Conservation (phyloP, 78 protist genomes). For the Emiliania huxleyi region DNA sequence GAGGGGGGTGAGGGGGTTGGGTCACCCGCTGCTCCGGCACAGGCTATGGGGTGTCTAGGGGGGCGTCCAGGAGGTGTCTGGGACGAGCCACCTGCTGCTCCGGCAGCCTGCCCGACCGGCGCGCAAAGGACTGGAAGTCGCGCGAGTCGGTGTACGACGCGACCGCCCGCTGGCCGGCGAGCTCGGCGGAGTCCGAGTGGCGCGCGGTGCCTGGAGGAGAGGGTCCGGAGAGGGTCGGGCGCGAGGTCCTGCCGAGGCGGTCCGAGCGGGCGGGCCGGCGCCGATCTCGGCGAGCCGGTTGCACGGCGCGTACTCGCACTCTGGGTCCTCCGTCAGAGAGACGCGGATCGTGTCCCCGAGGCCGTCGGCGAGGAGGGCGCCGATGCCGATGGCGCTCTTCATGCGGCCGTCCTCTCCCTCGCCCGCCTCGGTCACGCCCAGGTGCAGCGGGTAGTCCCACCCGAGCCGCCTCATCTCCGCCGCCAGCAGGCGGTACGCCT, state of each 20-base stretch:
- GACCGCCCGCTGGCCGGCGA: neutral
- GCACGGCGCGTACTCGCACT: slow-evolving; percentile 26
- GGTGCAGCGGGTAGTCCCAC: slow-evolving; percentile 61
- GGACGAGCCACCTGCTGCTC: too few species aligned
- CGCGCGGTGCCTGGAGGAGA: too few species aligned
- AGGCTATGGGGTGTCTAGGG: too few species aligned
- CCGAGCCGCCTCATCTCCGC: slow-evolving; percentile 44
- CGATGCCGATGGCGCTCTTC: slow-evolving; percentile 59
- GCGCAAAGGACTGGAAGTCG: slow-evolving; percentile 18
- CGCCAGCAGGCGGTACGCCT: slow-evolving; percentile 58
- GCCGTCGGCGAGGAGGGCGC: slow-evolving; percentile 44
- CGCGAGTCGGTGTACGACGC: slow-evolving; percentile 13
- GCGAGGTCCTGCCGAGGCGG: too few species aligned
- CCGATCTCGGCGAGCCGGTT: neutral
- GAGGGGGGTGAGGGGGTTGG: too few species aligned
- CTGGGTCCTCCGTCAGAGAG: slow-evolving; percentile 50
- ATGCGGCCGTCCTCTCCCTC: slow-evolving; percentile 65
- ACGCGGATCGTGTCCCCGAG: slow-evolving; percentile 63
- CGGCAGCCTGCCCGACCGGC: slow-evolving; percentile 37
- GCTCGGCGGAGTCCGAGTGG: too few species aligned
- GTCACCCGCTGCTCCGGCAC: too few species aligned
- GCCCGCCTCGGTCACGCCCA: slow-evolving; percentile 60
- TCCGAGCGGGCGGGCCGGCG: neutral
- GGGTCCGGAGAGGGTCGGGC: too few species aligned
- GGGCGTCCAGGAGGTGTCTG: too few species aligned